Evolutionary conservation across 192 early-diverging fungal species (phyloP).

Genomic region (Lunasporangiospora selenospora): DNA sequence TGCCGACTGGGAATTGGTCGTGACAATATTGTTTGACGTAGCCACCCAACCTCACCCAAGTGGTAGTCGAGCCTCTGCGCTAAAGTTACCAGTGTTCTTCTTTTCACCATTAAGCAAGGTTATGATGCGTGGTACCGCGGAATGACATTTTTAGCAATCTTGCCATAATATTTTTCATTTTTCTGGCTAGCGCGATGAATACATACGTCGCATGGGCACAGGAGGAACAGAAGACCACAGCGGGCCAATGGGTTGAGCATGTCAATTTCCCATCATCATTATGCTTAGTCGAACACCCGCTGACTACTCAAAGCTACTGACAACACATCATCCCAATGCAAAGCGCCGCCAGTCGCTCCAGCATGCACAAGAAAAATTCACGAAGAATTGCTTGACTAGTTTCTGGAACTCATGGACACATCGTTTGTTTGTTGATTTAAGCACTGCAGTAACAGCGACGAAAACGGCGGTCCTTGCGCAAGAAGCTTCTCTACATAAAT

Average conservation of each 20-base stretch:
- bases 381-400: conserved; percentile 3
- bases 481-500: conserved; percentile 17
- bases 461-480: conserved; percentile 12
- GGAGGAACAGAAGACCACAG: no score
- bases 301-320: no score
- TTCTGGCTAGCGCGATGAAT: conserved; percentile 17
- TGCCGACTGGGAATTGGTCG: conserved; percentile 26
- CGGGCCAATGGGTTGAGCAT: conserved; percentile 15
- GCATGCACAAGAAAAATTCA: no score
- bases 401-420: conserved; percentile 7
- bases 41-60: conserved; percentile 38
- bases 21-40: conserved; percentile 41
- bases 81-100: conserved; percentile 39
- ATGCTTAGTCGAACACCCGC: no score
- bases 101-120: conserved; percentile 10
- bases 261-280: conserved; percentile 24
- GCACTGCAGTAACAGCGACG: conserved; percentile 8
- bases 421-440: background rate
- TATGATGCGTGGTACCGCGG: no score
- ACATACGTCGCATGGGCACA: no score
- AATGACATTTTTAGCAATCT: conserved; percentile 19
- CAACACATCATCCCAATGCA: no score
- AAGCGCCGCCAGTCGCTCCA: no score
- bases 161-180: background rate
- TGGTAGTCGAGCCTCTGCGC: conserved; percentile 25